A percentile compares a stretch with the other conserved stretches of the same genome.
These are phyloP conservation scores for Sporothrix dimorphospora DNA, from an alignment of 2,329 filamentous ascomycete species.

Conservation along the genomic window DNA sequence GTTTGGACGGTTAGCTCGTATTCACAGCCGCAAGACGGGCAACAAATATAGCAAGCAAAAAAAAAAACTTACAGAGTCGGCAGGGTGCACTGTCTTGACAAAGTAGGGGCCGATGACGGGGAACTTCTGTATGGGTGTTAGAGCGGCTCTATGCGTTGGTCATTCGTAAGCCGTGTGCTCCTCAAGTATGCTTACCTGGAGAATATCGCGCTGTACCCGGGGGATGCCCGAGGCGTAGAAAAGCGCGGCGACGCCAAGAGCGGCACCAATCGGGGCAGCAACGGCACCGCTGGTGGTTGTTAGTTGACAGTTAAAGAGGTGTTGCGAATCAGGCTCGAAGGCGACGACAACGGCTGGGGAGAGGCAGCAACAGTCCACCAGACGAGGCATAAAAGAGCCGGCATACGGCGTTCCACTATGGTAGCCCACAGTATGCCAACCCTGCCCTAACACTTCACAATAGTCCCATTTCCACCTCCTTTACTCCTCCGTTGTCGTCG, in stretches of 20 bases:
- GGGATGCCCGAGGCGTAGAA: conserved; percentile 66
- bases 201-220: conserved; percentile 61
- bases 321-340: not conserved
- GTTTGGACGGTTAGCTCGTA: not conserved
- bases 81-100: conserved; percentile 57
- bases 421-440: not conserved
- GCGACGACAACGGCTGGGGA: not conserved
- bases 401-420: not conserved
- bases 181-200: conserved; percentile 48
- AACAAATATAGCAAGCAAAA: too few species aligned
- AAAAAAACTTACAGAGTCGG: conserved; percentile 61
- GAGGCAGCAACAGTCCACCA: not conserved
- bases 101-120: conserved; percentile 58
- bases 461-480: not conserved
- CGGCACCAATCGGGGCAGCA: conserved; percentile 59
- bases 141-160: not conserved
- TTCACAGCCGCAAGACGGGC: not conserved
- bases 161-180: not conserved
- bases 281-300: conserved; percentile 52
- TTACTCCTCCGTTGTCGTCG: not conserved
- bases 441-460: not conserved
- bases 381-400: not conserved
- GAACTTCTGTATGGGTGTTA: conserved; percentile 50
- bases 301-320: not conserved
- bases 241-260: conserved; percentile 60